Evolutionary conservation across 352 stramenopile genomes (phyloP).

Genomic region (Pythium phragmitis): DNA sequence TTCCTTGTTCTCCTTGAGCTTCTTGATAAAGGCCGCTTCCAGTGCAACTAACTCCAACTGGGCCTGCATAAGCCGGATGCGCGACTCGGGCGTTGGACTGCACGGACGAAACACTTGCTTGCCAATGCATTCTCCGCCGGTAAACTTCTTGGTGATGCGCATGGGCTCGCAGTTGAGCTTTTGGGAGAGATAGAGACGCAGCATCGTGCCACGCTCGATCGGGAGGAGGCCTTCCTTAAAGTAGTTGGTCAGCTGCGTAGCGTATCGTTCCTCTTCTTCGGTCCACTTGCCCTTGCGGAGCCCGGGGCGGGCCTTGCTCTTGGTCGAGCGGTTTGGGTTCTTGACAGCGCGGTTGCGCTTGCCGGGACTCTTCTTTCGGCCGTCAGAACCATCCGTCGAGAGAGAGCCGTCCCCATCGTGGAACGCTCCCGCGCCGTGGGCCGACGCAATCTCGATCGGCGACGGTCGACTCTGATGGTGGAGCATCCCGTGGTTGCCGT

Average conservation of each 20-base stretch:
- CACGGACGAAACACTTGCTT: slow-evolving; percentile 88
- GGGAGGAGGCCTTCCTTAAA: slow-evolving; percentile 84
- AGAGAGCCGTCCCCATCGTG: slow-evolving; percentile 2
- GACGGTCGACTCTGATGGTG: slow-evolving; percentile 23
- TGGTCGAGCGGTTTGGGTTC: slow-evolving; percentile 65
- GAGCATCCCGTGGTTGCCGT: slow-evolving; percentile 18
- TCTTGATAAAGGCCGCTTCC: slow-evolving; percentile 75
- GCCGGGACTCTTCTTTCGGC: slow-evolving; percentile 45
- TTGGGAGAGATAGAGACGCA: slow-evolving; percentile 88
- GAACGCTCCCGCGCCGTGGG: background rate
- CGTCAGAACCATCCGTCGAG: slow-evolving; percentile 17
- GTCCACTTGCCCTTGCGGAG: slow-evolving; percentile 88
- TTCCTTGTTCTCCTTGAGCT: slow-evolving; percentile 79
- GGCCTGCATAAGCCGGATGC: slow-evolving; percentile 68
- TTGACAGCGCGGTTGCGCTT: slow-evolving; percentile 61
- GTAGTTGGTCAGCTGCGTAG: slow-evolving; percentile 73
- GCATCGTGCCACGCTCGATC: slow-evolving; percentile 87
- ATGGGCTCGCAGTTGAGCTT: slow-evolving; percentile 93
- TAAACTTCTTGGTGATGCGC: slow-evolving; percentile 94
- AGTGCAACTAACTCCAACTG: slow-evolving; percentile 70
- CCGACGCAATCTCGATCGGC: slow-evolving; percentile 14
- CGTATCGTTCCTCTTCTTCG: slow-evolving; percentile 77
- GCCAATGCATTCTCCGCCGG: slow-evolving; percentile 87
- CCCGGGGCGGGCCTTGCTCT: slow-evolving; percentile 83
- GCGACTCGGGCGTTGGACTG: slow-evolving; percentile 60